Conservation (phyloP, 352 stramenopile species). For the Chrysophaeum taylorii region DNA sequence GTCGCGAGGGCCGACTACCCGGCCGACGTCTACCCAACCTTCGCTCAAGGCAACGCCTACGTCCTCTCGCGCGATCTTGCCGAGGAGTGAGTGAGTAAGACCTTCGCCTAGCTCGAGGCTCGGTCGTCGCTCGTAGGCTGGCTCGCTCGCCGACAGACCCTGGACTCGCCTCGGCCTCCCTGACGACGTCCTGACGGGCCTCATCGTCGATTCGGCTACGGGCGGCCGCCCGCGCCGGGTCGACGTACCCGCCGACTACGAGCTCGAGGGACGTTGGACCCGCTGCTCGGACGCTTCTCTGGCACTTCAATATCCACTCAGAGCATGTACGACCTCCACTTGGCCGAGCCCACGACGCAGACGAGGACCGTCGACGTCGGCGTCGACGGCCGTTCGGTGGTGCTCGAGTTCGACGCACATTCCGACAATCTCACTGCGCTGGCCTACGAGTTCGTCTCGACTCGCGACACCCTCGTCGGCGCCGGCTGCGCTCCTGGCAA, state of each 20-base stretch:
- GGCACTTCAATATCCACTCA: constrained; percentile 4
- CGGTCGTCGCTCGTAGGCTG: no score
- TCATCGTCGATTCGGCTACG: background rate
- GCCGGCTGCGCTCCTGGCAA: background rate
- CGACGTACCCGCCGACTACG: background rate
- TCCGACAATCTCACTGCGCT: background rate
- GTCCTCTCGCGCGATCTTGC: background rate
- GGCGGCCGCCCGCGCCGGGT: background rate
- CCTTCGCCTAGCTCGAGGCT: no score
- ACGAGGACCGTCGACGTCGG: background rate
- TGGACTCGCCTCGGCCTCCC: background rate
- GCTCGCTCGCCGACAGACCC: background rate
- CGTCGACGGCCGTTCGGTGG: background rate
- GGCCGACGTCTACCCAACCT: background rate
- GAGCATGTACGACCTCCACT: constrained; percentile 4
- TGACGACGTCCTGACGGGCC: background rate
- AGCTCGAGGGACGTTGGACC: background rate
- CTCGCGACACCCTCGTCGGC: background rate
- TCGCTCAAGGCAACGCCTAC: constrained; percentile 6
- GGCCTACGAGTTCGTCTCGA: background rate
- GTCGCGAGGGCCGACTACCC: background rate
- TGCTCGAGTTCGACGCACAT: background rate
- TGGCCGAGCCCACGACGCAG: background rate
- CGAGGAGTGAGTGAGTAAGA: no score
- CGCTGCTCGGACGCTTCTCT: background rate